Percentiles rank a stretch among this genome's conserved stretches.
These are phyloP conservation scores for Suhomyces wounanorum DNA, from an alignment of 1,139 yeast genomes.

Conservation along the genomic window DNA sequence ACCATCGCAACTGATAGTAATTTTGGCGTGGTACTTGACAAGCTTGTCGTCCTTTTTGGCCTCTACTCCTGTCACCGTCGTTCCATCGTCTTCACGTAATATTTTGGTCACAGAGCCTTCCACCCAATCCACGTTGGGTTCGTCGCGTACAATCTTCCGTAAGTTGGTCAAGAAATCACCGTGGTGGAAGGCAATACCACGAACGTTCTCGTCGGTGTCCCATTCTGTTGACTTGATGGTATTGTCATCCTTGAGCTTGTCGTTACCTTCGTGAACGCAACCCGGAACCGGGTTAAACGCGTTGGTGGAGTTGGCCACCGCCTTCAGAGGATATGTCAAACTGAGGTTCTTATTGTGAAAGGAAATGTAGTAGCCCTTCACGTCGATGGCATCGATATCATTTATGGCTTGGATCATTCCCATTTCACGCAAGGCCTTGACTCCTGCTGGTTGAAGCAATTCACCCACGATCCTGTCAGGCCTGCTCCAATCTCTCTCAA, in stretches of 20 bases:
- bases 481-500: constrained; percentile 86
- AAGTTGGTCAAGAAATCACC: constrained; percentile 83
- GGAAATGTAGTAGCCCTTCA: constrained; percentile 79
- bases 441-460: constrained; percentile 92
- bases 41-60: constrained; percentile 33
- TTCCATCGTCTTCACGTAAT: constrained; percentile 44
- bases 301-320: constrained; percentile 43
- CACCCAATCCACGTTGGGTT: constrained; percentile 70
- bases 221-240: constrained; percentile 52
- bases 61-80: constrained; percentile 68
- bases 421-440: constrained; percentile 73
- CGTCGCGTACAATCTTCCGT: constrained; percentile 67
- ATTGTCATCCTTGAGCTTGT: constrained; percentile 51
- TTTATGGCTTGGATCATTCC: constrained; percentile 83
- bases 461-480: constrained; percentile 98
- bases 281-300: constrained; percentile 53
- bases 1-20: constrained; percentile 89
- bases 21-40: constrained; percentile 51
- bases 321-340: constrained; percentile 72
- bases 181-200: constrained; percentile 89
- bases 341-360: constrained; percentile 57
- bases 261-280: constrained; percentile 57
- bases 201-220: constrained; percentile 62
- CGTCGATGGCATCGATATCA: constrained; percentile 77
- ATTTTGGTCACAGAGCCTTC: constrained; percentile 81